Evolutionary conservation across 345 rosid species (phyloP).

Genomic region (Excoecaria cochinchinensis): DNA sequence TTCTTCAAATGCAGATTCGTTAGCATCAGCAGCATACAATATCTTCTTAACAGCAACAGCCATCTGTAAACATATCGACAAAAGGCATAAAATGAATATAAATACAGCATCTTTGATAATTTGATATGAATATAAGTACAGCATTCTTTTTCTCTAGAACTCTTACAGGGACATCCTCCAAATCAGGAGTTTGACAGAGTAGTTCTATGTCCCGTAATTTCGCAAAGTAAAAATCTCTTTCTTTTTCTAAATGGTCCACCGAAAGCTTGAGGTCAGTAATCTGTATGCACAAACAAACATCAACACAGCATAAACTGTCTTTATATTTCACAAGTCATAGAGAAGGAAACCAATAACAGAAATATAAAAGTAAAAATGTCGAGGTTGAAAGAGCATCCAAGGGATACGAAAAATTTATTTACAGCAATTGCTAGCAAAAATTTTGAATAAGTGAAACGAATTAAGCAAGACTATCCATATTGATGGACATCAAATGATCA

Average conservation of each 20-base stretch:
- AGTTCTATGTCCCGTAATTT: constrained; percentile 83
- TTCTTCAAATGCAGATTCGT: constrained; percentile 76
- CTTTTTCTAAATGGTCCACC: constrained; percentile 75
- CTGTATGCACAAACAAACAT: constrained; percentile 35
- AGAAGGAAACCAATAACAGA: background rate
- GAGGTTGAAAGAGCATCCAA: background rate
- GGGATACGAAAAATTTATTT: background rate
- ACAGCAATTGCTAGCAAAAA: background rate
- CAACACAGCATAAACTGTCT: background rate
- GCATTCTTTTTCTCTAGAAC: background rate
- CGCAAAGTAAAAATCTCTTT: constrained; percentile 88
- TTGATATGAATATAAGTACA: background rate
- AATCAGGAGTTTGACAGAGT: constrained; percentile 72
- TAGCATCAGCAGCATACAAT: constrained; percentile 77
- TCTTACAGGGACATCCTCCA: constrained; percentile 69
- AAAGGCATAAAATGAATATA: background rate
- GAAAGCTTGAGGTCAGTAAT: constrained; percentile 71
- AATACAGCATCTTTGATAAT: too few relatives aligned
- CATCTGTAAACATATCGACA: constrained; percentile 46
- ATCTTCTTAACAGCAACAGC: constrained; percentile 79
- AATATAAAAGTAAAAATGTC: background rate
- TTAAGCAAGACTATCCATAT: background rate
- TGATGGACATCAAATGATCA: background rate
- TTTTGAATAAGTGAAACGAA: background rate
- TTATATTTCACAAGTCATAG: background rate